These are phyloP conservation scores for Sporodiniella umbellata DNA, from an alignment of 371 early-diverging fungal species.

Conservation along the genomic window DNA sequence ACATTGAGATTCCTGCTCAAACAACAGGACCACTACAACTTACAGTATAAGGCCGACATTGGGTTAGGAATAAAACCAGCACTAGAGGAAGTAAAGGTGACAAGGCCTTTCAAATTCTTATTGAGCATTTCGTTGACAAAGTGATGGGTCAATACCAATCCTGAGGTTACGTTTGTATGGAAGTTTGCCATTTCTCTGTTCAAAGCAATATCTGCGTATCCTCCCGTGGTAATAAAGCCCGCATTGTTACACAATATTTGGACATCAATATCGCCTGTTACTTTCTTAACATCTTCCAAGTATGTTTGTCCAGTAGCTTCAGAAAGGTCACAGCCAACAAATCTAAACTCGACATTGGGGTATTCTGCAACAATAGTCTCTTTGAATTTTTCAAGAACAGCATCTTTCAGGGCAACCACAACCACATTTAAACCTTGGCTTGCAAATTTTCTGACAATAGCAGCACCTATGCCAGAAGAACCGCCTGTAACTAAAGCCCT, in stretches of 20 bases:
- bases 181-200: constrained; percentile 48
- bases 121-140: constrained; percentile 49
- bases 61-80: constrained; percentile 60
- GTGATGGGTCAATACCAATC: constrained; percentile 48
- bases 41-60: constrained; percentile 55
- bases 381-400: constrained; percentile 34
- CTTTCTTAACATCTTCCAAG: constrained; percentile 41
- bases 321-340: constrained; percentile 53
- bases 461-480: constrained; percentile 62
- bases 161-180: constrained; percentile 55
- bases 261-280: constrained; percentile 47
- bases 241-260: constrained; percentile 65
- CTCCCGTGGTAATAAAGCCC: constrained; percentile 59
- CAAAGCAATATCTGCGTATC: constrained; percentile 44
- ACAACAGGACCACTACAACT: background rate
- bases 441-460: constrained; percentile 55
- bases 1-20: background rate
- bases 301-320: constrained; percentile 34
- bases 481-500: constrained; percentile 59
- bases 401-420: constrained; percentile 56
- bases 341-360: constrained; percentile 46
- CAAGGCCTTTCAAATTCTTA: constrained; percentile 38
- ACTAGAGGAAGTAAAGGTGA: constrained; percentile 59
- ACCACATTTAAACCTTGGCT: constrained; percentile 56
- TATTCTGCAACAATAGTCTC: constrained; percentile 39